These are phyloP conservation scores for Boletus reticulatus DNA, from an alignment of 768 basidiomycete genomes.

Conservation along the genomic window DNA sequence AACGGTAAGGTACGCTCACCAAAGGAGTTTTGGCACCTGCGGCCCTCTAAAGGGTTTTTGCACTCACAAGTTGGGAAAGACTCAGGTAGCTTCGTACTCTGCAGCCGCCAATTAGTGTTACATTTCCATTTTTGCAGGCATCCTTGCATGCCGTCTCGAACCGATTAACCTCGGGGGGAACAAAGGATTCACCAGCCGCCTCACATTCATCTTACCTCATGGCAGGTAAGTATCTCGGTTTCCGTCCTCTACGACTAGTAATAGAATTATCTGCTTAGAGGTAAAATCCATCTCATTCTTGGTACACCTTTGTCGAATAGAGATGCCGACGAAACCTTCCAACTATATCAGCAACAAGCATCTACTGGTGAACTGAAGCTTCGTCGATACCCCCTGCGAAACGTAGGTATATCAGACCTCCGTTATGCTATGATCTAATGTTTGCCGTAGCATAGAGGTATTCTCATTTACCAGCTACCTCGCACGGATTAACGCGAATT, in stretches of 20 bases:
- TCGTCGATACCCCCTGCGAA: constrained; percentile 68
- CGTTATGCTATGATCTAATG: constrained; percentile 8
- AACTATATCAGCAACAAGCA: constrained; percentile 67
- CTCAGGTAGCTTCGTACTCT: constrained; percentile 20
- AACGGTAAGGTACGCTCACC: constrained; percentile 25
- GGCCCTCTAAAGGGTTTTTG: constrained; percentile 20
- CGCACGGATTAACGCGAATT: constrained; percentile 5
- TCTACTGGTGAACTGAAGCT: constrained; percentile 53
- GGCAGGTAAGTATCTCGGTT: constrained; percentile 35
- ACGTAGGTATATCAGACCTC: constrained; percentile 37
- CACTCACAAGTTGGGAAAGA: constrained; percentile 30
- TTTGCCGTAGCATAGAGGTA: constrained; percentile 66
- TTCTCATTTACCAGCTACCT: not conserved
- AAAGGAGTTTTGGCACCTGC: constrained; percentile 40
- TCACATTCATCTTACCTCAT: constrained; percentile 51
- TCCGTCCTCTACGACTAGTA: not conserved
- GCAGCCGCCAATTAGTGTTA: not conserved
- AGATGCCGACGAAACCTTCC: constrained; percentile 56
- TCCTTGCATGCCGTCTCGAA: constrained; percentile 14
- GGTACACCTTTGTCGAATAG: constrained; percentile 37
- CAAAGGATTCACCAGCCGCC: constrained; percentile 30
- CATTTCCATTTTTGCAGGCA: constrained; percentile 13
- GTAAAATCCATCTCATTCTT: constrained; percentile 58
- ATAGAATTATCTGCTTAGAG: constrained; percentile 33
- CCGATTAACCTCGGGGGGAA: constrained; percentile 18